A percentile compares a stretch with the other conserved stretches of the same genome.
Evolutionary conservation across 164 flowering plant genomes (phyloP).

Genomic region (Macadamia integrifolia): DNA sequence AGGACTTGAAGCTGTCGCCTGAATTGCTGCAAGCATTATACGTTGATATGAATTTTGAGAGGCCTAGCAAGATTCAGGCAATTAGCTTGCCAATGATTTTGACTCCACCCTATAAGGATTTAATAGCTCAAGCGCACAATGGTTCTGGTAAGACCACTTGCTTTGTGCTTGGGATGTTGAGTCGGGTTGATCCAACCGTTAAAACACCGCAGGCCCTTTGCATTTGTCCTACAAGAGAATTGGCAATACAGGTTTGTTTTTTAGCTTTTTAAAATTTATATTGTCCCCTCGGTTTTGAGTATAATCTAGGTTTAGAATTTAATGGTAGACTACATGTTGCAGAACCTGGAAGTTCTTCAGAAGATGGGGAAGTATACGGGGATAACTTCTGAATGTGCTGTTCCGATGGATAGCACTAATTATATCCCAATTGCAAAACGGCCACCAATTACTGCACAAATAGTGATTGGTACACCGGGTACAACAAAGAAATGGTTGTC

Average conservation of each 20-base stretch:
- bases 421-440: constrained; percentile 33
- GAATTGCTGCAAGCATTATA: constrained; percentile 80
- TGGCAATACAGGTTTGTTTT: constrained; percentile 66
- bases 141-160: constrained; percentile 98
- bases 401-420: constrained; percentile 47
- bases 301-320: neutral
- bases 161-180: constrained; percentile 92
- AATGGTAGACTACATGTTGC: constrained; percentile 13
- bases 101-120: constrained; percentile 69
- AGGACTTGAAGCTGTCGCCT: constrained; percentile 68
- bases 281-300: neutral
- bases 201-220: constrained; percentile 85
- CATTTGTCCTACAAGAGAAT: constrained; percentile 88
- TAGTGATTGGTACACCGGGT: constrained; percentile 97
- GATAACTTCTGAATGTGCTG: constrained; percentile 58
- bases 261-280: neutral
- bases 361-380: constrained; percentile 91
- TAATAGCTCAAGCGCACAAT: constrained; percentile 94
- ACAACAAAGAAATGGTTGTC: constrained; percentile 68
- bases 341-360: constrained; percentile 78
- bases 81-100: constrained; percentile 92
- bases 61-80: constrained; percentile 87
- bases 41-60: constrained; percentile 74
- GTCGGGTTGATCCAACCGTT: constrained; percentile 69
- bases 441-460: constrained; percentile 53